Conservation (phyloP, 495 filamentous ascomycete species). For the Podospora fimiseda region DNA sequence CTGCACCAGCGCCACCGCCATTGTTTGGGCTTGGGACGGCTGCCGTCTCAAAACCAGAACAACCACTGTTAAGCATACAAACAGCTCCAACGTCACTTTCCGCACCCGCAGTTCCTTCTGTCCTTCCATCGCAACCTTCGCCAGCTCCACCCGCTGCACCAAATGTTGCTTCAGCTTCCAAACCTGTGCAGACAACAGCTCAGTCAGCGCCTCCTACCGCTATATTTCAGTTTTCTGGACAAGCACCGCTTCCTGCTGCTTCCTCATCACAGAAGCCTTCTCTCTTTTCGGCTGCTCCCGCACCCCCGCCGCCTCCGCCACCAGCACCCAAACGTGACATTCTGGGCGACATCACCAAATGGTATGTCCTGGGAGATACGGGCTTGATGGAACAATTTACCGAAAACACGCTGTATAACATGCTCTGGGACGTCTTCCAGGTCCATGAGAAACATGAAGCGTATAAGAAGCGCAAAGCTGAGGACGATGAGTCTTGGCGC, state of each 20-base stretch:
- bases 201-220: neutral
- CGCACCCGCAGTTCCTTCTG: neutral
- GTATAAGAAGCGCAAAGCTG: slow-evolving; percentile 32
- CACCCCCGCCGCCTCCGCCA: neutral
- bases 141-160: neutral
- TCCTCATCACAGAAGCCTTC: neutral
- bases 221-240: neutral
- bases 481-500: slow-evolving; percentile 33
- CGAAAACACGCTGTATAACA: slow-evolving; percentile 27
- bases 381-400: slow-evolving; percentile 38
- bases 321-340: slow-evolving; percentile 20
- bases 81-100: neutral
- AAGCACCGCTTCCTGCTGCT: neutral
- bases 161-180: neutral
- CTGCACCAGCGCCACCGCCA: neutral
- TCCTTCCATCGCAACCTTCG: neutral
- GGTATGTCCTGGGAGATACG: slow-evolving; percentile 40
- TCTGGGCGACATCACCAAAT: slow-evolving; percentile 37
- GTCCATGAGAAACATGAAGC: slow-evolving; percentile 31
- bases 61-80: neutral
- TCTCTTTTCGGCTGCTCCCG: neutral
- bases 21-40: neutral
- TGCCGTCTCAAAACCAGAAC: neutral
- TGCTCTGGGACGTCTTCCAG: slow-evolving; percentile 28
- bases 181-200: neutral